Evolutionary conservation across 371 early-diverging fungal genomes (phyloP), one percentile per base, ranked within the genome.

Genomic region (Rhizopus microsporus): DNA sequence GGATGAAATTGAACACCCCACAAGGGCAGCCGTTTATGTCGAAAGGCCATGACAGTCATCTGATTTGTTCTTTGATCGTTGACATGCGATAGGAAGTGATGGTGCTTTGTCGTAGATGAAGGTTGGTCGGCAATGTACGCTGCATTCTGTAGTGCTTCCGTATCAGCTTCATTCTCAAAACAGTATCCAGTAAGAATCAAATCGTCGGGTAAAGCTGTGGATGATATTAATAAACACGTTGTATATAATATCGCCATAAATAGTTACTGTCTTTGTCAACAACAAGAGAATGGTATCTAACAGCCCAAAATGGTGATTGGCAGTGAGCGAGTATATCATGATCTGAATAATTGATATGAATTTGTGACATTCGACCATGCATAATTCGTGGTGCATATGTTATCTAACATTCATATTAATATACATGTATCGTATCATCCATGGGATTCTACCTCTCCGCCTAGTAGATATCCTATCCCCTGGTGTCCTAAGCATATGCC

Each of bases 401-500:
- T 1, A 95, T 82, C 82, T 84, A 52, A 10, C 13, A 17, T 16
- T 32, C 23, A 16, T 15, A 49, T 9, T 33, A 1, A 49, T 44
- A 40, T 40, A 35, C 4, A 51, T 10, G 5, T 7, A 23, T 4
- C 7, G 10, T 51, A 17, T 10, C 15, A 34, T 8, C 32, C 5
- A 51, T 13, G 16, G 17, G 33, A 42, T 6, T 62, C 53, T 72
- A 91, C 90, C 59, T 86, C 83, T 8, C 90, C 93, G 7, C 95
- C 97, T 62, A 90, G 88, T 8, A 80, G 81, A 51, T 81, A 69
- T 1, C 90, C 96, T 23, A 96, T 86, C 5, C 96, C 93, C 71
- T 99, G 99, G 73, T 96, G 94, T 0, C 99, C 99, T 40, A 99
- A 77, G 69, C 99, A 99, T 0, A 99, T 93, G 46, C 99, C 99